Base-by-base conservation (phyloP, 2,329 filamentous ascomycete genomes). In the Calonectria montana region DNA sequence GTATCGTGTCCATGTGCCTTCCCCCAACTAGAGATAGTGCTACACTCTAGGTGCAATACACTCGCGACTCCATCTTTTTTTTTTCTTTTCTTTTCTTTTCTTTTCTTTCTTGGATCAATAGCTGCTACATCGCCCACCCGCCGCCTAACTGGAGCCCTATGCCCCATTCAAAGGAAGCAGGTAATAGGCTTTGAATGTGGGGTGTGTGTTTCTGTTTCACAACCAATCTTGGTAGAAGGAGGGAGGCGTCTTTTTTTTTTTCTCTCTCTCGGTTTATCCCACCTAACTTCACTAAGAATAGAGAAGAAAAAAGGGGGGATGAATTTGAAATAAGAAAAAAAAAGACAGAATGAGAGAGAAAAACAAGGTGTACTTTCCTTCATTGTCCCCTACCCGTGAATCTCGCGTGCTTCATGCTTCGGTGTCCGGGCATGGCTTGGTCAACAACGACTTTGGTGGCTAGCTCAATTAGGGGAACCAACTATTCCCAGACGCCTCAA, bases 391-490 rank as follows among this genome's bases (percentile, higher is more conserved):
- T 27, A 9, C 10, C 57, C 25, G 57, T 41, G 37, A 29, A 45
- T 62, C 57, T 16, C 23, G 25, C 18, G 57, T n/a, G 57, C 57
- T 27, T 39, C 39, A 45, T 76, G 69, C 53, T 25, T 59, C 35
- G 31, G 53, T 39, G 31, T 57, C 53, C 21, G n/a, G 53, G 53
- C 53, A 25, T 10, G n/a, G n/a, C 31, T 57, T 35, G 29, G 29
- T 23, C 16, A 41, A 41, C 29, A 37, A 29, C 50, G 50, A 35
- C 29, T 15, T 27, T 10, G 31, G 31, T 55, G 50, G 18, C 50
- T 37, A 57, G 31, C 53, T 39, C n/a, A 4, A 57, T 39, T 39
- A n/a, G 41, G 18, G 31, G n/a, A 59, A 13, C 31, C 7, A 25
- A 18, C 31, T 37, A 59, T 59, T n/a, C 31, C 21, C 21, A 25